Percentiles rank a stretch among this genome's conserved stretches.
Conservation (phyloP, 1,139 yeast species). For the Lodderomyces oxycetoniae region DNA sequence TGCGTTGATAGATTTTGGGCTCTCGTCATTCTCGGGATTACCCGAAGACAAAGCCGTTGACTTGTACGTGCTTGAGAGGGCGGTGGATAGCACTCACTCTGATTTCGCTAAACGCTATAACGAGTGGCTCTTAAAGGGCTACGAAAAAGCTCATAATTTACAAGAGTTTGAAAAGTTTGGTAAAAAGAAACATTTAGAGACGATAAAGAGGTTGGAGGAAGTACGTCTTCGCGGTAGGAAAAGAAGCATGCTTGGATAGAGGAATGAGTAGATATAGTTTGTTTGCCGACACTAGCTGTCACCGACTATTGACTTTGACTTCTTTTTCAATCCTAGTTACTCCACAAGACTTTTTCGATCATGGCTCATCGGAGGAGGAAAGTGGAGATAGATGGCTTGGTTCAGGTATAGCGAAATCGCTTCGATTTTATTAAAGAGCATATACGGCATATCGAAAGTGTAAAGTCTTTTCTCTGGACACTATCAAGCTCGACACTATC, state of each 20-base stretch:
- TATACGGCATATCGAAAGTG: conserved; percentile 33
- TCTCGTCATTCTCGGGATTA: conserved; percentile 69
- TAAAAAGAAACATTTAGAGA: conserved; percentile 47
- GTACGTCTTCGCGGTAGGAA: conserved; percentile 92
- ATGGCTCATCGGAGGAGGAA: conserved; percentile 48
- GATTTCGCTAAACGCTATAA: conserved; percentile 59
- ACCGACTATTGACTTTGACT: too few species aligned
- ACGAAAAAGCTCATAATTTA: conserved; percentile 38
- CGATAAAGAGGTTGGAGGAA: conserved; percentile 63
- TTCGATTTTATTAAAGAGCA: conserved; percentile 51
- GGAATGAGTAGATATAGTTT: too few species aligned
- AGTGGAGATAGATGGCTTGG: conserved; percentile 57
- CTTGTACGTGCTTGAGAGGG: conserved; percentile 87
- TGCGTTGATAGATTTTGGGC: conserved; percentile 84
- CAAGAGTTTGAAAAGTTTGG: conserved; percentile 27
- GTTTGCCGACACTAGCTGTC: too few species aligned
- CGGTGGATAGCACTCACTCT: conserved; percentile 88
- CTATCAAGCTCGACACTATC: too few species aligned
- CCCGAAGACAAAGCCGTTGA: conserved; percentile 97
- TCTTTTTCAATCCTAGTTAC: too few species aligned
- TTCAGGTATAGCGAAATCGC: conserved; percentile 48
- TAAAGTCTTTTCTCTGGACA: too few species aligned
- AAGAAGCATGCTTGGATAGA: conserved; percentile 48
- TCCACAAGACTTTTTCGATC: conserved; percentile 43
- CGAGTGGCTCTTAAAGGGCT: conserved; percentile 72